These are phyloP conservation scores for Blastocystis sp. DNA, from an alignment of 352 stramenopile genomes.

Conservation along the genomic window DNA sequence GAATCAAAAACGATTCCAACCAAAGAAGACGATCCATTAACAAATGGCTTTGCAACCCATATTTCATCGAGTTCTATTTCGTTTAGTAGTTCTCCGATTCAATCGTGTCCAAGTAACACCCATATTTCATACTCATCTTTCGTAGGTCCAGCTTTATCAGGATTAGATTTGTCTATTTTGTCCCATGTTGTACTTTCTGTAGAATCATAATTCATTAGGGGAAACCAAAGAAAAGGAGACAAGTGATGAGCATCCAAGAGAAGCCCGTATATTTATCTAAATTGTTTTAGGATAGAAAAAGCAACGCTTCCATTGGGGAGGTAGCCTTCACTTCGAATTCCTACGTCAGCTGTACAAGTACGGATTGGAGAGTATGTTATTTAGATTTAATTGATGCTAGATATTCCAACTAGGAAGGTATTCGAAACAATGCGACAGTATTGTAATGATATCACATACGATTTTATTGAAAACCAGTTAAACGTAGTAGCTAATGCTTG, in stretches of 20 bases:
- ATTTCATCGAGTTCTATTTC: no score
- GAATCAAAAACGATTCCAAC: no score
- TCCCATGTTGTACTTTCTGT: no score
- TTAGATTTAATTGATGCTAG: not conserved
- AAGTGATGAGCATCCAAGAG: not conserved
- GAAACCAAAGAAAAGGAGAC: not conserved
- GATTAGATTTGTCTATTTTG: no score
- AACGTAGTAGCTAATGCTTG: not conserved
- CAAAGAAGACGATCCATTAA: no score
- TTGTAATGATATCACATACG: conserved; percentile 32
- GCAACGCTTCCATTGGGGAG: conserved; percentile 48
- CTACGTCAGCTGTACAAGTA: conserved; percentile 39
- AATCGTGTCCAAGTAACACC: no score
- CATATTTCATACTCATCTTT: no score
- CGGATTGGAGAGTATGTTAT: conserved; percentile 1
- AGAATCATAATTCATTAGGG: not conserved
- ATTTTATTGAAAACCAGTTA: conserved; percentile 37
- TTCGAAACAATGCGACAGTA: conserved; percentile 61
- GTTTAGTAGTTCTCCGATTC: no score
- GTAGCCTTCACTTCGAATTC: not conserved
- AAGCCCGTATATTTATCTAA: not conserved
- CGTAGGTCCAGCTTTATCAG: no score
- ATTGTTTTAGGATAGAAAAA: not conserved
- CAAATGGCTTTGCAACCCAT: no score
- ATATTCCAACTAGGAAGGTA: conserved; percentile 21